Base-by-base conservation (phyloP, 2,329 filamentous ascomycete species). In the Paecilomyces fulvus region DNA sequence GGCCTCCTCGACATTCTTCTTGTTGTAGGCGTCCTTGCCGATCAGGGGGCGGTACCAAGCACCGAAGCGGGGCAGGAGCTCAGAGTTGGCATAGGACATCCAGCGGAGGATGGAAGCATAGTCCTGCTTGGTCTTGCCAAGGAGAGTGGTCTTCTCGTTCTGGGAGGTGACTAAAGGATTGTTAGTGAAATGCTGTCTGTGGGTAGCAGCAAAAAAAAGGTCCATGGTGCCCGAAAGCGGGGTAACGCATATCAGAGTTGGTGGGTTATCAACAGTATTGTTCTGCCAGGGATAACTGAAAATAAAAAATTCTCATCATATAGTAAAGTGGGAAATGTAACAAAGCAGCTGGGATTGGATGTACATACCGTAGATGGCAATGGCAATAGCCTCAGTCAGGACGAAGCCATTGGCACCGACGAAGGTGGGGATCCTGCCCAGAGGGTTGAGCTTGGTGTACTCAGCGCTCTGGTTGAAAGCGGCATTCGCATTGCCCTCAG, bases 51-150 rank as follows among this genome's bases (percentile, higher is more conserved):
- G 83, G 85, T 89, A 94, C 90, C 90, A 96, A 73, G 76, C 81
- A 77, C 81, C 86, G 65, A 97, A 78, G 63, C 78, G 75, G 63
- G 83, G 75, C 65, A 96, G 82, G 70, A 96, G 75, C 82, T 99
- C 92, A 59, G 79, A 75, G 86, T 97, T 99, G 84, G 88, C 89
- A 80, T 87, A 97, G 64, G 92, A 97, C 87, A 96, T 86, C 94
- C 94, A 99, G 79, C 89, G 90, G 74, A 99, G 83, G 77, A 99
- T 99, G 67, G 92, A 92, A 69, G 94, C 94, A 78, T 97, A 92
- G 86, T 99, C 94, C 83, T 99, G 92, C 88, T 99, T 99, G 80
- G 92, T 99, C 88, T 97, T 97, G 74, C 94, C 94, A 69, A 99
- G 86, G 65, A 99, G 91, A 67, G 91, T 95, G 70, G 94, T 99